Evolutionary conservation across 2,329 filamentous ascomycete species (phyloP), one percentile per base, ranked within the genome.

Genomic region (Clonostachys byssicola): DNA sequence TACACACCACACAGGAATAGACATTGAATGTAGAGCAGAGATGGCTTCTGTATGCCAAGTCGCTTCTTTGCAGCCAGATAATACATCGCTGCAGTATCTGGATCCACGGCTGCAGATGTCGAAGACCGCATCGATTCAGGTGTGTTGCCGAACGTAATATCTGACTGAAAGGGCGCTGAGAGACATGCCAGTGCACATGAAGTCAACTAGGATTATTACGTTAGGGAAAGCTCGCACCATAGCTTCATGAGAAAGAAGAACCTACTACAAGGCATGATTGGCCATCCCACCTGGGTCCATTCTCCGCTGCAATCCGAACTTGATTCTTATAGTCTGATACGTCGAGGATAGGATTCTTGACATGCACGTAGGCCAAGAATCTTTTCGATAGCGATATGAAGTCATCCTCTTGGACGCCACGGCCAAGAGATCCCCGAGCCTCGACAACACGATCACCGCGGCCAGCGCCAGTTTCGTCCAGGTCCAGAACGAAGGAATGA

Each of bases 281-380:
- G n/a, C 20, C 42, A 34, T 44, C 42, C 42, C 42, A 44, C 17
- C 30, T 33, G 10, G 34, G 33, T 9, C 42, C 42, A 13, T 44
- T 23, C 16, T 44, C 42, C 13, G 30, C 18, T 12, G 33, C 42
- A 12, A 16, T 16, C 30, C 30, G 12, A 13, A 33, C 42, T 16
- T 30, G 30, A n/a, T 33, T 18, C 14, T 33, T 12, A 14, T 33
- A 14, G 13, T 44, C 42, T 8, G n/a, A 16, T 12, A 33, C 17
- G 16, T 44, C 33, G 18, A 44, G 42, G 42, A 44, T 33, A 12
- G 42, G 42, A 33, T 44, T 44, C 17, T 44, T 44, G 42, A 44
- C 34, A n/a, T 44, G 42, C 20, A 44, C 42, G 30, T 44, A 33
- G 30, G 33, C 23, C 10, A 44, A 33, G 30, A 44, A 44, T 18